Evolutionary conservation across 352 stramenopile species (phyloP).

Genomic region (Globisporangium cederbergense): DNA sequence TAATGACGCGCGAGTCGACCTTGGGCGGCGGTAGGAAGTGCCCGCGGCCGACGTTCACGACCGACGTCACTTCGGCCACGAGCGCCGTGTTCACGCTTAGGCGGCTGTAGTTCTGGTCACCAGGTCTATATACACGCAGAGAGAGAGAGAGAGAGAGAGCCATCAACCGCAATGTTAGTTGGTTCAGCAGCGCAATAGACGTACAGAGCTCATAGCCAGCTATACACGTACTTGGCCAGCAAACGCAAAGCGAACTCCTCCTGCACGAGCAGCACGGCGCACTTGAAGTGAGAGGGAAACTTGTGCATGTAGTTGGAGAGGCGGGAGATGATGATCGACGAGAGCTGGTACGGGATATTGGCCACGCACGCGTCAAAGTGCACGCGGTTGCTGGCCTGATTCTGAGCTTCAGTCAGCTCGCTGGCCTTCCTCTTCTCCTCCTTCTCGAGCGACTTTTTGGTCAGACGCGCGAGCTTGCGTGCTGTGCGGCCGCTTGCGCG

Average conservation of each 20-base stretch:
- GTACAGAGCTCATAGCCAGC: too few species aligned
- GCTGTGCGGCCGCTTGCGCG: conserved; percentile 13
- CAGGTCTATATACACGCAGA: conserved; percentile 28
- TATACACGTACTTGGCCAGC: conserved; percentile 47
- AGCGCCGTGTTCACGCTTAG: conserved; percentile 79
- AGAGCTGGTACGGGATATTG: conserved; percentile 88
- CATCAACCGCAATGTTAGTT: not conserved
- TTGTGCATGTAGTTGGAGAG: conserved; percentile 71
- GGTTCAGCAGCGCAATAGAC: not conserved
- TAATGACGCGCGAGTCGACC: conserved; percentile 82
- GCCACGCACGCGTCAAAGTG: conserved; percentile 73
- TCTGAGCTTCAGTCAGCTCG: not conserved
- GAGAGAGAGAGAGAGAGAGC: too few species aligned
- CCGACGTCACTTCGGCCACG: conserved; percentile 56
- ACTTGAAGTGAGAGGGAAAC: conserved; percentile 50
- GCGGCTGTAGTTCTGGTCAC: conserved; percentile 75
- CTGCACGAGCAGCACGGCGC: conserved; percentile 76
- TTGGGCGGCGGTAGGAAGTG: conserved; percentile 80
- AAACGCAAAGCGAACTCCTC: conserved; percentile 81
- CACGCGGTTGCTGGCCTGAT: conserved; percentile 2
- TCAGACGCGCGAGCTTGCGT: conserved; percentile 11
- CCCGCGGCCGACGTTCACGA: conserved; percentile 52
- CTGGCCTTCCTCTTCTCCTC: conserved; percentile 1
- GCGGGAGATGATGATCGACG: conserved; percentile 73
- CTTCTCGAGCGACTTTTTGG: conserved; percentile 9